phyloP scores from a whole-genome alignment of 2,329 filamentous ascomycete species.

The Tolypocladium cylindrosporum region DNA sequence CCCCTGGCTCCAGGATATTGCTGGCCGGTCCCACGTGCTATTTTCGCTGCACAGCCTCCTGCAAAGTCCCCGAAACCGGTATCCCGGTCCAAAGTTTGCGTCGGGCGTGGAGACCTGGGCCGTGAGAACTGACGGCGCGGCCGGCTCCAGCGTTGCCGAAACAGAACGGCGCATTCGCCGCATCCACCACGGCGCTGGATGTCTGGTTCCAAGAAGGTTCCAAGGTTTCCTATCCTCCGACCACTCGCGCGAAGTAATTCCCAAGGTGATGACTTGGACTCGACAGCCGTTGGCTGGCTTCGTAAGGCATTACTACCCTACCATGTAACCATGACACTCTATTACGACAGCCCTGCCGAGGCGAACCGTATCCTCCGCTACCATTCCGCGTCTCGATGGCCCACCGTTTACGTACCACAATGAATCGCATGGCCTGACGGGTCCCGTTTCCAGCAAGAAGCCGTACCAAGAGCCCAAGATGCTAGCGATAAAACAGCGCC shows the following conservation, averaged over 20 bases:
- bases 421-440: not conserved
- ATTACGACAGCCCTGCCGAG: not conserved
- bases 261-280: not conserved
- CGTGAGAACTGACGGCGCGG: no score
- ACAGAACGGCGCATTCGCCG: not conserved
- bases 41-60: not conserved
- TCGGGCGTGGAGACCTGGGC: no score
- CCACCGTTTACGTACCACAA: not conserved
- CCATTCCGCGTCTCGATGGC: not conserved
- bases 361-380: not conserved
- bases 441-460: not conserved
- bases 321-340: not conserved
- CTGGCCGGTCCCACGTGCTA: not conserved
- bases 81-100: not conserved
- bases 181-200: not conserved
- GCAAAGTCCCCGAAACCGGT: not conserved
- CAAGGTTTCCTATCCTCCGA: no score
- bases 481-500: not conserved
- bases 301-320: no score
- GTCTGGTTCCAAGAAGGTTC: not conserved
- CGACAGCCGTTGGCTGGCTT: no score
- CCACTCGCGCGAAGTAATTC: no score
- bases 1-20: not conserved
- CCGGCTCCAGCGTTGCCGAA: not conserved
- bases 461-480: not conserved